Evolutionary conservation across 2,329 filamentous ascomycete species (phyloP), one percentile per base, ranked within the genome.

Genomic region (Alternaria sp.): DNA sequence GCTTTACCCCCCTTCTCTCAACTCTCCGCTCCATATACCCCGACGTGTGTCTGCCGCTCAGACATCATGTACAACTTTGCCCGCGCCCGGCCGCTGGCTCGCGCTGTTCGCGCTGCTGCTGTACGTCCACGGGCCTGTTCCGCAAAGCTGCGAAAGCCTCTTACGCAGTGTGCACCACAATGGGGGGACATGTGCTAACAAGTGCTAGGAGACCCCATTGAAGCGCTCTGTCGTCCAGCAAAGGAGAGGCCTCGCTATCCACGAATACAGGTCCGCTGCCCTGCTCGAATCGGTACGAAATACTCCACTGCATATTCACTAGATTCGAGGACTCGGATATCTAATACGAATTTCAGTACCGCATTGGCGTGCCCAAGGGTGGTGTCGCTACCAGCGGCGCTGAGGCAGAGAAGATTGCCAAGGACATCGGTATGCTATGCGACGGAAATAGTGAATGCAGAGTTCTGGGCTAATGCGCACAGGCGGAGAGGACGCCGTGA

Each of bases 231-330:
- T 85, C 82, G 71, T 86, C 76, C 90, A 95, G 81, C 93, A 97
- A 83, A 87, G 86, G 81, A 88, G 95, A 84, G 89, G 90, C 77
- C 87, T 99, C 78, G 95, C 92, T 78, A 97, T 99, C 77, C 95
- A 99, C 85, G 95, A 99, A 84, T 98, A 97, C 84, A 90, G 94
- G 76, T 97, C 95, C 73, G 92, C 93, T 73, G 91, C 93, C 80
- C 89, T 99, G 71, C 86, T 99, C 76, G 91, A 88, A 76, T 82
- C 80, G 72, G 86, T 88, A 81, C 64, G 78, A 45, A 51, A 24
- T 40, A n/a, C 53, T 61, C 45, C 53, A 49, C 52, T 51, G 52
- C 55, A 51, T 50, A 51, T 58, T 39, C 55, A 57, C 49, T 56
- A 54, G 42, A 44, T 31, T 51, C 31, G 54, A 50, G 33, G 31